Conservation (phyloP, 2,329 filamentous ascomycete genomes). For the Neonectria coccinea region DNA sequence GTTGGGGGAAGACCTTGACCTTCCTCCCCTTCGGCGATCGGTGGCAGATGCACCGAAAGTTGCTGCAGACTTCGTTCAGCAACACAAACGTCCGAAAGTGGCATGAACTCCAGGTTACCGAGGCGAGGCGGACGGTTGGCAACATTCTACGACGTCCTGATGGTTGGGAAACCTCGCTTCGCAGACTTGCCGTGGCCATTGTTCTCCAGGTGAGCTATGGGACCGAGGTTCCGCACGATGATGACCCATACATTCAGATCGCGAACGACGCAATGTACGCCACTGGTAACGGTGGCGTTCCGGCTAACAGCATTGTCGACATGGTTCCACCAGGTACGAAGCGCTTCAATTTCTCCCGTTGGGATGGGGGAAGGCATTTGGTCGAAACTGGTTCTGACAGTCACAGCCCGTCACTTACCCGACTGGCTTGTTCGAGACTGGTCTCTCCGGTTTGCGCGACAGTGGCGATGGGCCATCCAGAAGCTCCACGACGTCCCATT, state of each 20-base stretch:
- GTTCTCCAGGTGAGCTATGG: conserved; percentile 50
- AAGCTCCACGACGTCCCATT: conserved; percentile 51
- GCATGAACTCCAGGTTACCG: conserved; percentile 42
- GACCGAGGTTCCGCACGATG: conserved; percentile 43
- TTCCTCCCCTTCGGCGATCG: conserved; percentile 56
- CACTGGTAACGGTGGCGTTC: conserved; percentile 48
- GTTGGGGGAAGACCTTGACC: conserved; percentile 60
- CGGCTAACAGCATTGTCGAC: conserved; percentile 56
- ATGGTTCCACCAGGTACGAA: conserved; percentile 54
- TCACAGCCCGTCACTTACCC: conserved; percentile 42
- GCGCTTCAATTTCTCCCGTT: not conserved
- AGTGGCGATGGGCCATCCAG: conserved; percentile 51
- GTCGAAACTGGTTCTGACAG: conserved; percentile 14
- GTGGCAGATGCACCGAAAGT: conserved; percentile 57
- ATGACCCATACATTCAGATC: conserved; percentile 48
- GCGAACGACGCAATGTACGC: conserved; percentile 49
- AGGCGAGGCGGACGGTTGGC: conserved; percentile 38
- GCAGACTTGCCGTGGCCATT: conserved; percentile 48
- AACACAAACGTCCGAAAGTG: conserved; percentile 49
- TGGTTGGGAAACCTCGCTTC: conserved; percentile 45
- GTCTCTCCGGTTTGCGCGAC: conserved; percentile 48
- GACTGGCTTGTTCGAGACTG: conserved; percentile 48
- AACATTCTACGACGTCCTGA: conserved; percentile 37
- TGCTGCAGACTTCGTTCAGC: conserved; percentile 58
- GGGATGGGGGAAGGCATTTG: not conserved